A percentile compares a stretch with the other conserved stretches of the same genome.
Evolutionary conservation across 495 filamentous ascomycete genomes (phyloP).

Genomic region (Penicillium crystallinum): DNA sequence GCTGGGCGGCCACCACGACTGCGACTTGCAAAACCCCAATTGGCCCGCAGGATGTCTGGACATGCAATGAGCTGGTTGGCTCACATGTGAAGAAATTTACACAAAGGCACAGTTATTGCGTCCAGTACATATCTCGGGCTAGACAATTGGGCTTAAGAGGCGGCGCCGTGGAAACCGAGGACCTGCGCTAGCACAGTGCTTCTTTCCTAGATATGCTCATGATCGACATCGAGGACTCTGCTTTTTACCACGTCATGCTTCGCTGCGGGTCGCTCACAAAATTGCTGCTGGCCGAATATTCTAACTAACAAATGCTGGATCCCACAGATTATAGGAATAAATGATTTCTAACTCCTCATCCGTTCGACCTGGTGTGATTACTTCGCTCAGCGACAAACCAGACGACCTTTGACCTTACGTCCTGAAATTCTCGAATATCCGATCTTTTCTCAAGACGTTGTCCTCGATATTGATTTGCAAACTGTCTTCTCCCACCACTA

Average conservation of each 20-base stretch:
- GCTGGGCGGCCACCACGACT: not conserved
- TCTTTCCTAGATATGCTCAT: not conserved
- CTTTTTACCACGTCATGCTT: not conserved
- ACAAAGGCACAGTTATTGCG: not conserved
- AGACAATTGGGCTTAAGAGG: not conserved
- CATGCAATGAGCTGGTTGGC: not conserved
- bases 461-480: not conserved
- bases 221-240: not conserved
- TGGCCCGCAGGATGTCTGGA: not conserved
- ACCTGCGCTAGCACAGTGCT: not conserved
- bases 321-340: conserved; percentile 22
- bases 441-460: conserved; percentile 1
- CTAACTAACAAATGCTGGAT: conserved; percentile 11
- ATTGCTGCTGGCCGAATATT: not conserved
- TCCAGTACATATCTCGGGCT: not conserved
- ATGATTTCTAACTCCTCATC: conserved; percentile 23
- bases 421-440: conserved; percentile 1
- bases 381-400: conserved; percentile 20
- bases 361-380: conserved; percentile 25
- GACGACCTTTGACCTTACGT: conserved; percentile 21
- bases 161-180: not conserved
- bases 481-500: not conserved
- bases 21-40: conserved; percentile 6
- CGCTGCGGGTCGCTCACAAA: not conserved
- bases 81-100: not conserved